These are phyloP conservation scores for Hortiboletus flavorubellus DNA, from an alignment of 768 basidiomycete species.

Conservation along the genomic window DNA sequence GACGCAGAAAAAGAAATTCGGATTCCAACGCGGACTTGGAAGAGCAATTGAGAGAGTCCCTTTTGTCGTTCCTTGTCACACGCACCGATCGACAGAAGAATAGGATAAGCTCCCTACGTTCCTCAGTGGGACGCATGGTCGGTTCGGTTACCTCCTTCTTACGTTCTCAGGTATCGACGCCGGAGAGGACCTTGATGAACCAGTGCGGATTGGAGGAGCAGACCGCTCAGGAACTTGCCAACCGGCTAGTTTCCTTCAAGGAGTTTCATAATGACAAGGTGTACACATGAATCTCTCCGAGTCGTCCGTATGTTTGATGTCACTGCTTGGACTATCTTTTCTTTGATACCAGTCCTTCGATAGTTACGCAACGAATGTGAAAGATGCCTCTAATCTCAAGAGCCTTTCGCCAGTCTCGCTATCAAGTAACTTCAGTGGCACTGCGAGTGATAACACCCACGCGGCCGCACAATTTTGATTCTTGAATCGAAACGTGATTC, in stretches of 20 bases:
- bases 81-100: constrained; percentile 12
- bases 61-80: constrained; percentile 18
- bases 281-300: neutral
- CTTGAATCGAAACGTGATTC: neutral
- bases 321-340: neutral
- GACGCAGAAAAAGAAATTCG: constrained; percentile 21
- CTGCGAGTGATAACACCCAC: neutral
- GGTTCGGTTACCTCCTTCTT: constrained; percentile 6
- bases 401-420: neutral
- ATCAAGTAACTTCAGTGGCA: neutral
- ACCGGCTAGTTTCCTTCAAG: constrained; percentile 8
- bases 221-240: constrained; percentile 18
- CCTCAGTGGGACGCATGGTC: constrained; percentile 6
- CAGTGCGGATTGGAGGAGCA: constrained; percentile 21
- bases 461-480: too few relatives aligned
- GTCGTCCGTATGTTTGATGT: neutral
- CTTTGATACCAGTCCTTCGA: neutral
- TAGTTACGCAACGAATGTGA: neutral
- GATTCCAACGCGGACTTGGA: constrained; percentile 21
- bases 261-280: neutral
- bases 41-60: constrained; percentile 22
- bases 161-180: constrained; percentile 7
- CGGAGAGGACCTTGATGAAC: constrained; percentile 13
- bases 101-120: constrained; percentile 2
- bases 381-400: neutral